phyloP scores from a whole-genome alignment of 306 rosid genomes.

The Quercus ilex region DNA sequence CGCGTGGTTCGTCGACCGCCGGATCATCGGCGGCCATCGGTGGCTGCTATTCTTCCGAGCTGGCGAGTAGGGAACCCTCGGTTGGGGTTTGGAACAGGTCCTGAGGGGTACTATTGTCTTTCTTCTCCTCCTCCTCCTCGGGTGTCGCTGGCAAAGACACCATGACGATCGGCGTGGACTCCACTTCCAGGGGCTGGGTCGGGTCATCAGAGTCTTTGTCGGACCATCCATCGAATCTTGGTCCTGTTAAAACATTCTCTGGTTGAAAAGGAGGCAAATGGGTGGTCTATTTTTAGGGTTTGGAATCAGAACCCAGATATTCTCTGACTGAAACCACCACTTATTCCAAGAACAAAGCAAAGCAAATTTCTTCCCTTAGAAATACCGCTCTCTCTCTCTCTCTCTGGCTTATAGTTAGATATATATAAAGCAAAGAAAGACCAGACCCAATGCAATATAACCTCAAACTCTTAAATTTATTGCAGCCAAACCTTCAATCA shows the following conservation, averaged over 20 bases:
- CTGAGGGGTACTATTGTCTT: slow-evolving; percentile 8
- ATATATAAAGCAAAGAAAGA: background rate
- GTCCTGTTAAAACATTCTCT: too few species aligned
- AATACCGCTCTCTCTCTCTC: background rate
- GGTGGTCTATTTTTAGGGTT: too few species aligned
- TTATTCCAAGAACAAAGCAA: slow-evolving; percentile 8
- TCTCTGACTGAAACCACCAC: background rate
- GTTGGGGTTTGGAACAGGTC: slow-evolving; percentile 59
- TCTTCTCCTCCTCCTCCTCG: background rate
- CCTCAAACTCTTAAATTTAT: slow-evolving; percentile 37
- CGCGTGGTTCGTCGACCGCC: background rate
- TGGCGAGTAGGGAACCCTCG: slow-evolving; percentile 18
- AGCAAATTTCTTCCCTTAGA: background rate
- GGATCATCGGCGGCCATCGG: background rate
- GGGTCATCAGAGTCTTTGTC: background rate
- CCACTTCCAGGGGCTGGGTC: background rate
- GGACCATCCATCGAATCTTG: background rate
- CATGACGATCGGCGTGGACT: slow-evolving; percentile 24
- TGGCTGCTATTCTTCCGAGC: slow-evolving; percentile 20
- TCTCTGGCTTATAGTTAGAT: background rate
- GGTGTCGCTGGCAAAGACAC: slow-evolving; percentile 32
- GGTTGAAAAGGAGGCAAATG: too few species aligned
- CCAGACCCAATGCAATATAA: slow-evolving; percentile 4
- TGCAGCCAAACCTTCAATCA: slow-evolving; percentile 33
- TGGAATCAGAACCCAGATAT: too few species aligned